Evolutionary conservation across 2,329 filamentous ascomycete genomes (phyloP), one percentile per base, ranked within the genome.

Genomic region (Cladosporium sp.): DNA sequence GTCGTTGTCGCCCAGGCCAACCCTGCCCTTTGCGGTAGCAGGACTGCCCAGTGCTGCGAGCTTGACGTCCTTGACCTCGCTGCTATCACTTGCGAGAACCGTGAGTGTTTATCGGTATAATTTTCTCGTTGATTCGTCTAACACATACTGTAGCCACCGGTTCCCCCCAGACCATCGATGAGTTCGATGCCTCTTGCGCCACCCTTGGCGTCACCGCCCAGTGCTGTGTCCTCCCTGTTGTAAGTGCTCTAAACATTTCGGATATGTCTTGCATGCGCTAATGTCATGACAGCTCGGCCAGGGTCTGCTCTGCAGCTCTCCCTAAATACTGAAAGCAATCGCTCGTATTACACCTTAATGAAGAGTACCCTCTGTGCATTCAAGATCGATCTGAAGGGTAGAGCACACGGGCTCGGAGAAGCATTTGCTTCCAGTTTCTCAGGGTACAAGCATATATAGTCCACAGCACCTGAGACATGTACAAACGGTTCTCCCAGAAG

Each of bases 181-280:
- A 51, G n/a, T 54, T 60, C 58, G 36, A 40, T 3, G 32, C 50
- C 13, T 44, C 20, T 17, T 60, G 58, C 34, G 50, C 50, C n/a
- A 36, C 45, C 24, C 37, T 45, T 47, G 56, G 56, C 36, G 51
- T 48, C 45, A 58, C 56, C 32, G 58, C 58, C 20, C 24, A 58
- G 19, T 60, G 58, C 56, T 60, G 58, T 52, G 37, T 58, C n/a
- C 37, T 56, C 10, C 58, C 58, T 5, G 36, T 58, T 9, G 58
- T 60, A 48, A 58, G 58, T 58, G 17, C 13, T 19, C 3, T 28
- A 13, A 45, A 6, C 22, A 9, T 7, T 24, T 13, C 8, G 3
- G 10, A 3, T 5, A 15, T 9, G 24, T 8, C 15, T 28, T 44
- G 25, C 15, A 12, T 10, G 3, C 15, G 19, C 45, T 35, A 35